These are phyloP conservation scores for Xylaria telfairii DNA, from an alignment of 495 filamentous ascomycete genomes.

Conservation along the genomic window DNA sequence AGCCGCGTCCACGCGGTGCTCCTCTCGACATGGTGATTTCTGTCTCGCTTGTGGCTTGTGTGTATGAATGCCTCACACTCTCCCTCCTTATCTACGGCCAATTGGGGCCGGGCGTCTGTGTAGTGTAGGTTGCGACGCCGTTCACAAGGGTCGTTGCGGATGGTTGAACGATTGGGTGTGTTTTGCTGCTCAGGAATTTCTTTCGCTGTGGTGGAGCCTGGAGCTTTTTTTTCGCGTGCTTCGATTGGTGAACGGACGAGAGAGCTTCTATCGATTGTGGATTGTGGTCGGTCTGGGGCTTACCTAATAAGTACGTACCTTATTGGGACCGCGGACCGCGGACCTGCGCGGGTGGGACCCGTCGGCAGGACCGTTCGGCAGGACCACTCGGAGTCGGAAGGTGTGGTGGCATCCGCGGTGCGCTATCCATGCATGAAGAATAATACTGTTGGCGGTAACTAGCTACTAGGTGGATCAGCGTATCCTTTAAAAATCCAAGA, in stretches of 20 bases:
- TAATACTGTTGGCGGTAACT: too few relatives aligned
- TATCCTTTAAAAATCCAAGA: too few relatives aligned
- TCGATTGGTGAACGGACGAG: background rate
- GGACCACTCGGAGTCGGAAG: too few relatives aligned
- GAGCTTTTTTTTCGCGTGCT: constrained; percentile 6
- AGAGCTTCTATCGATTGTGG: constrained; percentile 12
- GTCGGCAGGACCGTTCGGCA: too few relatives aligned
- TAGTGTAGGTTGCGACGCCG: constrained; percentile 1
- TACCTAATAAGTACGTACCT: too few relatives aligned
- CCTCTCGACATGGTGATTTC: constrained; percentile 41
- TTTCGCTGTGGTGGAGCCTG: constrained; percentile 15
- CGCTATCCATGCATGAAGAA: too few relatives aligned
- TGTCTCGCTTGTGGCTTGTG: background rate
- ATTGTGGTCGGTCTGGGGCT: background rate
- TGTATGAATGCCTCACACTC: background rate
- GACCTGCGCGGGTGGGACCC: too few relatives aligned
- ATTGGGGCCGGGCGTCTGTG: background rate
- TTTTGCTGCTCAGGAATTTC: constrained; percentile 19
- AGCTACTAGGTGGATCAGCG: too few relatives aligned
- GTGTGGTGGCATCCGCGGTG: too few relatives aligned
- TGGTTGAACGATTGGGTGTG: background rate
- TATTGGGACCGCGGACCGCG: too few relatives aligned
- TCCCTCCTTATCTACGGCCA: constrained; percentile 9
- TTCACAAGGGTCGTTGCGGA: background rate
- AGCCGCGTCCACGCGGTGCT: constrained; percentile 44